phyloP scores from a whole-genome alignment of 2,329 filamentous ascomycete genomes.

The Stemphylium vesicarium region DNA sequence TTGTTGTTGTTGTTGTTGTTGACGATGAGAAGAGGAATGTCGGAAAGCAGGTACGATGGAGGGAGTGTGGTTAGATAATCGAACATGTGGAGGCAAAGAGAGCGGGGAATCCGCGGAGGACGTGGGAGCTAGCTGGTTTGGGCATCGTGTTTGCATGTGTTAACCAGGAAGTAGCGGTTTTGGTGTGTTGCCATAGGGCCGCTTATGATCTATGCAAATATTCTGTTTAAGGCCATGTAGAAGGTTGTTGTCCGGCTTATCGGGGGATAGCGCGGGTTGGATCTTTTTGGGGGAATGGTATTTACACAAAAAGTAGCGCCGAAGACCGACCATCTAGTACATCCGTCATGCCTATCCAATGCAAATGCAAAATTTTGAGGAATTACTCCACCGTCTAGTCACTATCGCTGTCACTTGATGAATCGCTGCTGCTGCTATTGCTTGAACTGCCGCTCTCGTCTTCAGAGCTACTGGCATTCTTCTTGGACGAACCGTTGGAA shows the following conservation, averaged over 20 bases:
- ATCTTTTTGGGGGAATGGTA: not conserved
- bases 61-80: not conserved
- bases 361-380: not conserved
- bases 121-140: conserved; percentile 5
- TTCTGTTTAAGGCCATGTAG: not conserved
- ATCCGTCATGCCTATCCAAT: not conserved
- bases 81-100: not conserved
- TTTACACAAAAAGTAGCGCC: not conserved
- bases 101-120: conserved; percentile 9
- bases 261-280: not conserved
- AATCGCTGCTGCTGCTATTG: conserved; percentile 15
- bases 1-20: not conserved
- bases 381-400: conserved; percentile 8
- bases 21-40: no score
- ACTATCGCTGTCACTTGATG: conserved; percentile 15
- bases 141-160: conserved; percentile 3
- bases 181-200: not conserved
- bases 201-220: not conserved
- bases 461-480: conserved; percentile 13
- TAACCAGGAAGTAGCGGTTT: not conserved
- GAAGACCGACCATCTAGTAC: not conserved
- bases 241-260: not conserved
- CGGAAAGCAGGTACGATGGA: not conserved
- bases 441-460: conserved; percentile 24
- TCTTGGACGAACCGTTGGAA: not conserved